Evolutionary conservation across 1,139 yeast genomes (phyloP), one percentile per base, ranked within the genome.

Genomic region (Kurtzmaniella quercitrusa): DNA sequence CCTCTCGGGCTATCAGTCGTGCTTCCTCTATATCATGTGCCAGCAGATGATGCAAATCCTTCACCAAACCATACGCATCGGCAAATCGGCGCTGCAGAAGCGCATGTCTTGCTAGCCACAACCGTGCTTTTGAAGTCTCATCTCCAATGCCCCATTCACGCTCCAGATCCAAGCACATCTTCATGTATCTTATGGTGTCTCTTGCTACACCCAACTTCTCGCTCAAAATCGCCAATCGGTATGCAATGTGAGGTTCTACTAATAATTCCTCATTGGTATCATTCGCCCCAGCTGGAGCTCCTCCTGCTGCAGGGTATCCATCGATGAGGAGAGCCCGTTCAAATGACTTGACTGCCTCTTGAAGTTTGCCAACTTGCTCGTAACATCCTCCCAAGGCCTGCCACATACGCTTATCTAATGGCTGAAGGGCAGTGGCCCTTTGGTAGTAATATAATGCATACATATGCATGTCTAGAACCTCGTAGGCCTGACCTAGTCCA

Each of bases 401-500:
- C 99, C 98, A 94, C 91, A 93, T 90, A 51, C 98, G 70, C 53
- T 85, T 85, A 60, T 94, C 99, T 46, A 82, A 65, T 1, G 98
- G 98, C 55, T 86, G 91, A 49, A 94, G 71, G 18, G 88, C 79
- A 36, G 96, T 86, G 0, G 98, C 97, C 41, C 88, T 74, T 63
- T 93, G 97, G 59, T 89, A 94, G 60, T 94, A 93, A 62, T 90
- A 91, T 36, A 91, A 69, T 0, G 98, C 93, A 58, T 91, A 94
- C 53, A 89, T 73, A 60, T 88, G 95, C 97, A 91, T 91, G 55
- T 93, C 98, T 47, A 93, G 70, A 15, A 94, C 96, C 61, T 94
- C 98, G 59, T 94, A 94, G 1, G 98, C 98, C 63, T 93, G 98
- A 0, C 98, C 99, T 44, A 94, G 70, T 1, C 98, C 98, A 63